Conservation (phyloP, 2,329 filamentous ascomycete species). For the Aspergillus amoenus region DNA sequence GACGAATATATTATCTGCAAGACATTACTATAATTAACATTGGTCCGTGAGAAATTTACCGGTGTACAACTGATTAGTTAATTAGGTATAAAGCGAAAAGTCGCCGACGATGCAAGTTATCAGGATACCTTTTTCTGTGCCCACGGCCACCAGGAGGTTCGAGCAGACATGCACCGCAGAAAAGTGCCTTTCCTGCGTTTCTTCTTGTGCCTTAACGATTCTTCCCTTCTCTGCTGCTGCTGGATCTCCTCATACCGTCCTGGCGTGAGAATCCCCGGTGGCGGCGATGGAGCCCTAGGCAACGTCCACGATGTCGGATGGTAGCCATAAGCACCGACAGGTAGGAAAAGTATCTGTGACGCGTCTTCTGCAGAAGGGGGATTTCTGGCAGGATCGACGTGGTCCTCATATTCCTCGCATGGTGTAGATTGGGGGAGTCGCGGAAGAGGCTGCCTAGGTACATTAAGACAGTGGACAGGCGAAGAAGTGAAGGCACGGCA, state of each 20-base stretch:
- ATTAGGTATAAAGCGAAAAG: not conserved
- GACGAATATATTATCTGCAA: slow-evolving; percentile 6
- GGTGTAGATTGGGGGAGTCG: not conserved
- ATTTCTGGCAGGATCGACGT: not conserved
- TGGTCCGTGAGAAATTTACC: not conserved
- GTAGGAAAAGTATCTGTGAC: not conserved
- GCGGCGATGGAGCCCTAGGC: slow-evolving; percentile 11
- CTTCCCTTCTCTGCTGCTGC: not conserved
- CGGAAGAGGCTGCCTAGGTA: not conserved
- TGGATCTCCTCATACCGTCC: slow-evolving; percentile 13
- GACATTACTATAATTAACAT: not conserved
- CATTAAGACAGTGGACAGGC: not conserved
- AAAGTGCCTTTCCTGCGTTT: not conserved
- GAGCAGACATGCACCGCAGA: slow-evolving; percentile 8
- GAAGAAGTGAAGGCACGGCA: slow-evolving; percentile 15
- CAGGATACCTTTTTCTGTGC: not conserved
- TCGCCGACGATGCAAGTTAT: not conserved
- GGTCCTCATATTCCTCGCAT: not conserved
- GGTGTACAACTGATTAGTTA: not conserved
- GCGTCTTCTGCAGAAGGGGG: not conserved
- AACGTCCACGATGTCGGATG: slow-evolving; percentile 4
- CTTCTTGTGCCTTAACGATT: not conserved
- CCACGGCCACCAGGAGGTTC: slow-evolving; percentile 10
- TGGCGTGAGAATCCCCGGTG: slow-evolving; percentile 15
- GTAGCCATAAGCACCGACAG: slow-evolving; percentile 14